Conservation (phyloP, 177 flowering plant genomes). For the Vitis hybrid region DNA sequence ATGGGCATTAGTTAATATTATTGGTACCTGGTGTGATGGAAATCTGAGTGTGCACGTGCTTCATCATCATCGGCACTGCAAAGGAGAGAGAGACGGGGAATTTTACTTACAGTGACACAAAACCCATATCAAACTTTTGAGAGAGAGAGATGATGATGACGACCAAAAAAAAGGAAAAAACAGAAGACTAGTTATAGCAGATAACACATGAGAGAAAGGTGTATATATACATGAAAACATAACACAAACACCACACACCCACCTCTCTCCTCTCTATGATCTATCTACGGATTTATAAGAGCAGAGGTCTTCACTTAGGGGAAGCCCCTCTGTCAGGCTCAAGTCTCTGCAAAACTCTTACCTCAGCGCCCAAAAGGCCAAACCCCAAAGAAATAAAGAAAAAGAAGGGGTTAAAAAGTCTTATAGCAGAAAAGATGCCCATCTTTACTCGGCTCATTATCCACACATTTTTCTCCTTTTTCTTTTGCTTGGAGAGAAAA, state of each 20-base stretch:
- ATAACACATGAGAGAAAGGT: conserved; percentile 10
- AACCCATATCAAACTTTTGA: conserved; percentile 21
- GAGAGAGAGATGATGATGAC: conserved; percentile 8
- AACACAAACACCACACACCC: conserved; percentile 10
- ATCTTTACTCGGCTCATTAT: conserved; percentile 49
- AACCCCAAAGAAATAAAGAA: conserved; percentile 9
- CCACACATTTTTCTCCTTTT: conserved; percentile 22
- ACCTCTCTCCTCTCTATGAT: conserved; percentile 13
- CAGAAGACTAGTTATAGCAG: conserved; percentile 16
- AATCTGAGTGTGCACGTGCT: conserved; percentile 63
- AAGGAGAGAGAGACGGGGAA: conserved; percentile 10
- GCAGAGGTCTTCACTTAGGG: neutral
- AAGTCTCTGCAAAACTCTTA: conserved; percentile 39
- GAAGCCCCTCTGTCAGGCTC: conserved; percentile 41
- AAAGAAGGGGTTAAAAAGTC: conserved; percentile 40
- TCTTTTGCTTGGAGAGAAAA: neutral
- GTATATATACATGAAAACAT: neutral
- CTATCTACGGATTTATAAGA: conserved; percentile 8
- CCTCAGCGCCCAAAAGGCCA: conserved; percentile 36
- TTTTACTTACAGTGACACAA: conserved; percentile 36
- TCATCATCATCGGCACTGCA: conserved; percentile 41
- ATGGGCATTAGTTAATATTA: conserved; percentile 19
- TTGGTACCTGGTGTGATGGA: conserved; percentile 39
- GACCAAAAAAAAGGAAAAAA: neutral
- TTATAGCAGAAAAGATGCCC: conserved; percentile 54